Conservation (phyloP, 352 stramenopile species). For the Heterotrichella gracilis region DNA sequence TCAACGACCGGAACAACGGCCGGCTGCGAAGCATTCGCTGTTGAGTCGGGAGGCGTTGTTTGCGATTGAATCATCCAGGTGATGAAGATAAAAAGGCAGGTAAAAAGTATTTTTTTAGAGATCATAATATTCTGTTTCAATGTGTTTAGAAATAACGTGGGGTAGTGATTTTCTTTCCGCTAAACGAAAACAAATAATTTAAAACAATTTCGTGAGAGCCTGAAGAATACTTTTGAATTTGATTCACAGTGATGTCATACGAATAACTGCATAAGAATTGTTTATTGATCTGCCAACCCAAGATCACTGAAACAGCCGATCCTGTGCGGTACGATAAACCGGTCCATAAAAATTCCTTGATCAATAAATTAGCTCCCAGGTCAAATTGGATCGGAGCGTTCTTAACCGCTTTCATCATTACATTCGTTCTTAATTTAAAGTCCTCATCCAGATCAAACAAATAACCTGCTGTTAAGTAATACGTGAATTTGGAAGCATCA, state of each 20-base stretch:
- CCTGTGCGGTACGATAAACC: neutral
- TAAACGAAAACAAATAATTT: neutral
- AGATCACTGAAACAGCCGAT: neutral
- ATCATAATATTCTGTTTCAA: neutral
- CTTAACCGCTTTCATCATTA: constrained; percentile 6
- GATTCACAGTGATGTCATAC: neutral
- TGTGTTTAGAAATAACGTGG: neutral
- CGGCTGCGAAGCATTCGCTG: neutral
- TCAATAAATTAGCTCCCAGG: neutral
- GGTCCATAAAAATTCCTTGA: neutral
- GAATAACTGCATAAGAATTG: neutral
- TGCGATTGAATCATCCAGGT: neutral
- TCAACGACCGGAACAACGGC: too few species aligned
- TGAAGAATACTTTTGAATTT: neutral
- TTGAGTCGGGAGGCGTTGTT: neutral
- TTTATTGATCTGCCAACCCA: neutral
- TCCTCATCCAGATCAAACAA: neutral
- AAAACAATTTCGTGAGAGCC: neutral
- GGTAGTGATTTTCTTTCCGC: neutral
- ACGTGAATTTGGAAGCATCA: neutral
- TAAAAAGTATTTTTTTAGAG: neutral
- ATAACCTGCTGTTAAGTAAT: too few species aligned
- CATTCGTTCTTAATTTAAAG: neutral
- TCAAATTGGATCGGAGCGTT: constrained; percentile 8
- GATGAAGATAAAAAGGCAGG: neutral